phyloP scores from a whole-genome alignment of 2,329 filamentous ascomycete species.

The Neonectria sp. region DNA sequence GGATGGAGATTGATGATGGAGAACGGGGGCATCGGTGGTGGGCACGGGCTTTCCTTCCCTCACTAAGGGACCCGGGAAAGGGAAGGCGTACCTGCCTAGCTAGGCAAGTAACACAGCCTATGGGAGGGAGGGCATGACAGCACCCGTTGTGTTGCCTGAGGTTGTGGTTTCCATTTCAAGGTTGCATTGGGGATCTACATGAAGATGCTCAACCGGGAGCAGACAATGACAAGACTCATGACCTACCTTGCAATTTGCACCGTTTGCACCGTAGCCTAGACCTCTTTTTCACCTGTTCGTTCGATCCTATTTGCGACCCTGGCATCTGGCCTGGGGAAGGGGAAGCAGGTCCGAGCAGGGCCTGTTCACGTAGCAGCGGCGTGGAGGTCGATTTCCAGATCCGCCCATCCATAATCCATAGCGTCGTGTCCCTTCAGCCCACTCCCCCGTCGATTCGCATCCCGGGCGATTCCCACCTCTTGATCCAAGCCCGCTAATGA shows the following conservation, averaged over 20 bases:
- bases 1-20: conserved; percentile 9
- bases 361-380: conserved; percentile 23
- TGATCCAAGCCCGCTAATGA: conserved; percentile 21
- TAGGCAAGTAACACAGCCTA: conserved; percentile 34
- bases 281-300: conserved; percentile 7
- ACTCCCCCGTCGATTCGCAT: conserved; percentile 42
- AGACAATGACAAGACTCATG: background rate
- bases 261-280: background rate
- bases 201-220: conserved; percentile 2
- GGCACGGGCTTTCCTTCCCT: conserved; percentile 18
- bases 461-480: conserved; percentile 29
- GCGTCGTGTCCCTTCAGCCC: conserved; percentile 27
- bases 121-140: conserved; percentile 9
- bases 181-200: conserved; percentile 5
- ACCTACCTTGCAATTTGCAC: background rate
- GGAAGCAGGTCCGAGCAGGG: conserved; percentile 32
- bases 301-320: conserved; percentile 20
- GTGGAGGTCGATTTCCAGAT: conserved; percentile 46
- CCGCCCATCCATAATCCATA: conserved; percentile 34
- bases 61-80: conserved; percentile 17
- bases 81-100: conserved; percentile 37
- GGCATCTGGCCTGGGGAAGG: conserved; percentile 15
- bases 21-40: conserved; percentile 8
- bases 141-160: conserved; percentile 8
- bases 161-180: background rate